Evolutionary conservation across 192 early-diverging fungal species (phyloP), one percentile per base, ranked within the genome.

Genomic region (Funneliformis mosseae): DNA sequence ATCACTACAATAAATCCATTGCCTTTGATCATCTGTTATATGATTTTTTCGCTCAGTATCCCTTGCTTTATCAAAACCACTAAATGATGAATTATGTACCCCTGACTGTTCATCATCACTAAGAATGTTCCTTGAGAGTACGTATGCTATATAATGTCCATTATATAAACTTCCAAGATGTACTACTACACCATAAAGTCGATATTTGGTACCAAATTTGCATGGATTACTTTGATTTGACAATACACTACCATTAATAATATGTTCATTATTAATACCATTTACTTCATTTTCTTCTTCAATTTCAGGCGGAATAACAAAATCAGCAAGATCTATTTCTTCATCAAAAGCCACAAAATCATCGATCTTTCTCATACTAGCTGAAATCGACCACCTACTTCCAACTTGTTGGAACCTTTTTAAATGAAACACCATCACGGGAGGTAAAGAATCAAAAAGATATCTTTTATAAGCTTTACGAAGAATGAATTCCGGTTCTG

Each of bases 1-100:
- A 81, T 87, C 86, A 62, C 86, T 81, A 46, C 82, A 85, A 75
- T 85, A 80, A 48, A 84, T 81, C 86, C 86, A 87, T 43, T 80
- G 79, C 41, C 82, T 66, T 23, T 77, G 27, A 25, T 27, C n/a
- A 1, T 8, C 71, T 8, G 38, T 74, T 48, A 77, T 77, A 16
- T 67, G 48, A 10, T 61, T 18, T 21, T 18, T 4, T 33, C 21
- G 5, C n/a, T 81, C 39, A 14, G 28, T 61, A 0, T 23, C 25
- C 0, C 23, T 27, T 8, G n/a, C n/a, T 16, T 23, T 42, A 38
- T 48, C 5, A 0, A 33, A 21, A 43, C 21, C 60, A 23, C 45
- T 68, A 23, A 73, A 50, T 55, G 50, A 61, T 42, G 21, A 64
- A 77, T 69, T n/a, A 12, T 23, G 21, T 71, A 72, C 1, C 9